Evolutionary conservation across 208 protist genomes (phyloP), one percentile per base, ranked within the genome.

Genomic region (Naegleria gruberi): DNA sequence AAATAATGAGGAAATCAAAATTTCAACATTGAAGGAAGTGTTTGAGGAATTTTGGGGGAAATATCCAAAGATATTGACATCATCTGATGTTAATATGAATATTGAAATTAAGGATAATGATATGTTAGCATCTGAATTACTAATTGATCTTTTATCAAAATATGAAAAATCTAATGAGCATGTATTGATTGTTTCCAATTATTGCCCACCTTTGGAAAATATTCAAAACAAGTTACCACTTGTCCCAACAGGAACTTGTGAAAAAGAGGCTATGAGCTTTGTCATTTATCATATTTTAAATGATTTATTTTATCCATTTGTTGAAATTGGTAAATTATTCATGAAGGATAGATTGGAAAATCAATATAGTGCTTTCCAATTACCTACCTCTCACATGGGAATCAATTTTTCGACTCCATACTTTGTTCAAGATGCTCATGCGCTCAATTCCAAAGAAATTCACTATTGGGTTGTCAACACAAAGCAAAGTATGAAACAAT

Each of bases 101-200:
- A 89, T 89, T 89, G 85, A 89, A 44, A 74, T 89, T 77, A 89
- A 89, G 37, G 85, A 89, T 15, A 45, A 89, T 37, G 19, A 44
- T 43, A 5, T 45, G n/a, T 1, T 44, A 45, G 85, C 47, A 77
- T 6, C 40, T n/a, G 23, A 57, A 42, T 34, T 37, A 89, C 34
- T 89, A 45, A n/a, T 23, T 19, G 19, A 89, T 34, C 10, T 37
- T 45, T n/a, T 89, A 4, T 4, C 1, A 41, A 47, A 41, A 26
- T 57, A 87, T 37, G n/a, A 23, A 73, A 73, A 73, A 3, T 5
- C 26, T 15, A 3, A 73, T 5, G 55, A 73, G 26, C 55, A 73
- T 73, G 55, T 73, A 5, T 4, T 73, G 23, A 73, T 73, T n/a
- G 55, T 73, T 73, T 73, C 55, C 6, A 73, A 30, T n/a, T 73